phyloP scores from a whole-genome alignment of 352 stramenopile genomes.

The Globisporangium okanoganense region DNA sequence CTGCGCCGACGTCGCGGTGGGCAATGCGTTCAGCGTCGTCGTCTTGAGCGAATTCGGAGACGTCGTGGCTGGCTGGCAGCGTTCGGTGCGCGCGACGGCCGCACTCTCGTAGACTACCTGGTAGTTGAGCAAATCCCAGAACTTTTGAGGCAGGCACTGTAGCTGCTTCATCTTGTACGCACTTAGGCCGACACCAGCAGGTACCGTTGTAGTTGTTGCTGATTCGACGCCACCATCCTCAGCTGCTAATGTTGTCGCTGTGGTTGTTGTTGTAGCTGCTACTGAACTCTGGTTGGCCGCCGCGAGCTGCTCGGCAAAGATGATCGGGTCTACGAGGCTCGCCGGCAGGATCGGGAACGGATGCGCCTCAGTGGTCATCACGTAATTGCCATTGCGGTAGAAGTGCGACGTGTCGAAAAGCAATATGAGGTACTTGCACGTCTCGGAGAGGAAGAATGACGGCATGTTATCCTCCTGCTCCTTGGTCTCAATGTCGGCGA shows the following conservation, averaged over 20 bases:
- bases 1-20: not conserved
- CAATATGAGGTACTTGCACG: constrained; percentile 99
- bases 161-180: constrained; percentile 20
- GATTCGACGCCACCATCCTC: too few species aligned
- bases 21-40: not conserved
- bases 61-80: constrained; percentile 22
- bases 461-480: constrained; percentile 96
- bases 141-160: constrained; percentile 35
- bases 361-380: constrained; percentile 97
- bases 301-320: constrained; percentile 20
- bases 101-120: constrained; percentile 53
- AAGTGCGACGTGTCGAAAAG: constrained; percentile 93
- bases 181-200: constrained; percentile 15
- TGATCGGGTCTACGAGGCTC: constrained; percentile 40
- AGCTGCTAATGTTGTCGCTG: not conserved
- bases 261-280: not conserved
- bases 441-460: constrained; percentile 99
- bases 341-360: constrained; percentile 82
- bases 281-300: not conserved
- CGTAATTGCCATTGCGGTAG: constrained; percentile 84
- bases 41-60: not conserved
- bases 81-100: constrained; percentile 39
- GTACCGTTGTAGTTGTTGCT: not conserved
- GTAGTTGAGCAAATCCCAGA: constrained; percentile 57
- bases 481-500: constrained; percentile 82